Base-by-base conservation (phyloP, 106 monocot genomes). In the Gastrodia elata region DNA sequence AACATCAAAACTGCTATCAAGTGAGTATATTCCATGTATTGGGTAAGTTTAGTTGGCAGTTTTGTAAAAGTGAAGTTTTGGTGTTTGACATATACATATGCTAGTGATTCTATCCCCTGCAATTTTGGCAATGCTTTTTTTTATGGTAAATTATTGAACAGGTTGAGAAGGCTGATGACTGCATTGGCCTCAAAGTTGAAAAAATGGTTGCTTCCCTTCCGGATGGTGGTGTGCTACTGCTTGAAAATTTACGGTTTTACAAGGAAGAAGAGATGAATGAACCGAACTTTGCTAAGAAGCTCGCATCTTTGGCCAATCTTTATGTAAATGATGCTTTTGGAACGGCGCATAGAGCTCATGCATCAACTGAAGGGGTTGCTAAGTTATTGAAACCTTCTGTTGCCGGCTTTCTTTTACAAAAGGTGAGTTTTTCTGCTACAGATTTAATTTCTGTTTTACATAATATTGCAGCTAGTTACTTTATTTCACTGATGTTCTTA, bases 221-320 rank as follows among this genome's bases (percentile, higher is more conserved):
- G 18, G 83, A 94, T 6, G 94, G 94, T 22, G 76, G 90, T 75
- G 88, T 94, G 55, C 37, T 94, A 25, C 86, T 94, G 39, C 88
- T 94, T 49, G 94, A 94, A 81, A 94, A 94, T 77, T 90, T 94
- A 7, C 77, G 94, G 58, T 94, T 94, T 72, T 82, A 94, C 64
- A 87, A 87, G 76, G 94, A 94, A 61, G 94, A 94, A 80, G 94
- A 94, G 85, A 94, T 90, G 75, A 94, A 94, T 72, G 94, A 94
- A 0, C 90, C 94, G 35, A 90, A 90, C 40, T 94, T 90, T 77
- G 94, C 90, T 38, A 83, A 88, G 79, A 94, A 94, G 73, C 90
- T 94, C 69, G 90, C 94, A n/a, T 84, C 94, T 14, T 77, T 94
- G 40, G 94, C 94, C 58, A 90, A 94, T 57, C 80, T 94, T 36